A percentile compares a stretch with the other conserved stretches of the same genome.
Conservation (phyloP, 2,329 filamentous ascomycete species). For the Colletotrichum sp. region DNA sequence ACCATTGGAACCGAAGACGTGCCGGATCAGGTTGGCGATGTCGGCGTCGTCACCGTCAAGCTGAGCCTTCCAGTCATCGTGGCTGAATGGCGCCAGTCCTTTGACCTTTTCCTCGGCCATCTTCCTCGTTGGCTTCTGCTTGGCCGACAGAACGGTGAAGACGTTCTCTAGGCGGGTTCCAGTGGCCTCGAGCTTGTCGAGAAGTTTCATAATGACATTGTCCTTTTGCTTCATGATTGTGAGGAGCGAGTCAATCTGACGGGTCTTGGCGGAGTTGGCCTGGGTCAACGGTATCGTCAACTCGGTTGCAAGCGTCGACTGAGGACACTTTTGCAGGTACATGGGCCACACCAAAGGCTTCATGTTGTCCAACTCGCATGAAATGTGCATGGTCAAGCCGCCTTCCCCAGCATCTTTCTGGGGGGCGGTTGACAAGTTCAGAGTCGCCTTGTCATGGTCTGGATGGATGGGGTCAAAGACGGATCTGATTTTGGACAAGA, state of each 20-base stretch:
- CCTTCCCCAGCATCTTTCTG: conserved; percentile 38
- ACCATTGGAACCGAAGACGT: conserved; percentile 43
- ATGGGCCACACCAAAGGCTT: conserved; percentile 70
- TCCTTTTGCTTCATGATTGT: conserved; percentile 55
- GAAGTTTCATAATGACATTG: conserved; percentile 50
- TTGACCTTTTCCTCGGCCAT: conserved; percentile 53
- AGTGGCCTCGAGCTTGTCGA: conserved; percentile 59
- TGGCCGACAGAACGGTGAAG: conserved; percentile 53
- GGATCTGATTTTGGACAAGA: conserved; percentile 66
- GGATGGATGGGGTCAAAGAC: conserved; percentile 53
- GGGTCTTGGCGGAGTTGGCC: conserved; percentile 43
- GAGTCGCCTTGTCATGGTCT: conserved; percentile 47
- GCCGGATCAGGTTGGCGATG: conserved; percentile 39
- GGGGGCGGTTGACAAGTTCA: conserved; percentile 45
- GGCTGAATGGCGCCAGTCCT: conserved; percentile 55
- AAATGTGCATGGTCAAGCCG: conserved; percentile 58
- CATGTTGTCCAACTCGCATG: conserved; percentile 68
- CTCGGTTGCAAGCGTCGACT: conserved; percentile 48
- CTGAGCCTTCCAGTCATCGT: conserved; percentile 40
- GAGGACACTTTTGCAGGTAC: conserved; percentile 51
- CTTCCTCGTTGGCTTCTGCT: conserved; percentile 49
- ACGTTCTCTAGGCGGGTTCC: conserved; percentile 58
- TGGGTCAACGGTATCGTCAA: conserved; percentile 59
- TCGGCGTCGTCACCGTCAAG: conserved; percentile 31
- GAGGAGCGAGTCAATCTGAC: conserved; percentile 49